A percentile compares a stretch with the other conserved stretches of the same genome.
phyloP scores from a whole-genome alignment of 2,329 filamentous ascomycete genomes.

The Aspergillus udagawae region DNA sequence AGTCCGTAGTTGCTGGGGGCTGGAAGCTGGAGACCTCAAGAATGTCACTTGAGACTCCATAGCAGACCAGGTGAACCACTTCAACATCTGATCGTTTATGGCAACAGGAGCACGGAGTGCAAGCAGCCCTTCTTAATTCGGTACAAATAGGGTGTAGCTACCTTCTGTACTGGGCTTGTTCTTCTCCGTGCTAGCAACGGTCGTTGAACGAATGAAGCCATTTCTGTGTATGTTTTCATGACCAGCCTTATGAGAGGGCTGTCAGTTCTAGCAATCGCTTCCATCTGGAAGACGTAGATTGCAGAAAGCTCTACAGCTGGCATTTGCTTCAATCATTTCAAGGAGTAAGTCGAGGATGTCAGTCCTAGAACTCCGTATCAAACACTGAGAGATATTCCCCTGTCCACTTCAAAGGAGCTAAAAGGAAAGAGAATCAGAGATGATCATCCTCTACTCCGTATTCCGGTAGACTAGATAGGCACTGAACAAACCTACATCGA shows the following conservation, averaged over 20 bases:
- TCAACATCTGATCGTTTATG: not conserved
- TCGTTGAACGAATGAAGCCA: too few species aligned
- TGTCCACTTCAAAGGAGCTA: not conserved
- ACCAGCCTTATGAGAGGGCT: too few species aligned
- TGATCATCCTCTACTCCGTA: constrained; percentile 7
- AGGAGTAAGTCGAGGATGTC: not conserved
- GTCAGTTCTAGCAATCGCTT: not conserved
- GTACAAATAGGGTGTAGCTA: too few species aligned
- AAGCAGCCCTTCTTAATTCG: too few species aligned
- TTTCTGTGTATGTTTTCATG: too few species aligned
- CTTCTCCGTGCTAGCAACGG: too few species aligned
- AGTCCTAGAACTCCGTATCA: not conserved
- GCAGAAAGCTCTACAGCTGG: not conserved
- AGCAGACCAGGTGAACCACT: not conserved
- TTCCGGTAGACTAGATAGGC: constrained; percentile 1
- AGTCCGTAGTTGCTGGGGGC: not conserved
- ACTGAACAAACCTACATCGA: not conserved
- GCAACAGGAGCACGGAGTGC: not conserved
- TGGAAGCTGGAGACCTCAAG: not conserved
- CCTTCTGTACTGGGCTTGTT: too few species aligned
- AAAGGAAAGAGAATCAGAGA: not conserved
- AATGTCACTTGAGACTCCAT: not conserved
- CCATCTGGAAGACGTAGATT: not conserved
- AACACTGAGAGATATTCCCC: not conserved
- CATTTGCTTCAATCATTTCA: not conserved